Evolutionary conservation across 2,329 filamentous ascomycete genomes (phyloP), one percentile per base, ranked within the genome.

Genomic region (Fusarium burgessii): DNA sequence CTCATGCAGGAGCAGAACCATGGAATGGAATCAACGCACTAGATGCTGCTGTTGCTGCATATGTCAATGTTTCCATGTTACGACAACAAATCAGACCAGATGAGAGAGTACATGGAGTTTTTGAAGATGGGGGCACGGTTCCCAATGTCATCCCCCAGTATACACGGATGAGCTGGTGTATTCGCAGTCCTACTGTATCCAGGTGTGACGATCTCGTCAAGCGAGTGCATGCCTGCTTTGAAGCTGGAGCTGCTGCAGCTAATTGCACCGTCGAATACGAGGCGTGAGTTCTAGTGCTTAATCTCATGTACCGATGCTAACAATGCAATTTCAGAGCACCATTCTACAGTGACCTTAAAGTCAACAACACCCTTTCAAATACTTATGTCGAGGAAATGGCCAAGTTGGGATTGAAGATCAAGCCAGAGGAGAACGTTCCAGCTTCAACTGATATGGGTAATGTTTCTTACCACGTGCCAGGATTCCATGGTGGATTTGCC

Each of bases 301-400:
- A 33, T n/a, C 12, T 12, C 7, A 0, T 1, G 3, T 4, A 10
- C 5, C 20, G 1, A 5, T 15, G 6, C 27, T 33, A 3, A 33
- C n/a, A 1, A 12, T 7, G 10, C 12, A 12, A 17, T 13, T 17
- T 23, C 12, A 25, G 51, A 6, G 15, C 8, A 12, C 38, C 51
- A n/a, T 7, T 33, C 4, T 55, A 55, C 5, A 55, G 4, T 3
- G 38, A 55, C 5, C 51, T 55, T 12, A 5, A 17, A 2, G 20
- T 55, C 0, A 45, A 45, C 6, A n/a, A 18, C 7, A 8, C 27
- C 15, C 51, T 55, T 32, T 45, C 15, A 5, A 33, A 18, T 4
- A 45, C 8, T 6, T 33, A 45, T 7, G 38, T 55, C 5, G 38
- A 55, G 12, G 51, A 55, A 33, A 55, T 55, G 38, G 20, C 51